Conservation (phyloP, 345 rosid genomes). For the Salix suchowensis region DNA sequence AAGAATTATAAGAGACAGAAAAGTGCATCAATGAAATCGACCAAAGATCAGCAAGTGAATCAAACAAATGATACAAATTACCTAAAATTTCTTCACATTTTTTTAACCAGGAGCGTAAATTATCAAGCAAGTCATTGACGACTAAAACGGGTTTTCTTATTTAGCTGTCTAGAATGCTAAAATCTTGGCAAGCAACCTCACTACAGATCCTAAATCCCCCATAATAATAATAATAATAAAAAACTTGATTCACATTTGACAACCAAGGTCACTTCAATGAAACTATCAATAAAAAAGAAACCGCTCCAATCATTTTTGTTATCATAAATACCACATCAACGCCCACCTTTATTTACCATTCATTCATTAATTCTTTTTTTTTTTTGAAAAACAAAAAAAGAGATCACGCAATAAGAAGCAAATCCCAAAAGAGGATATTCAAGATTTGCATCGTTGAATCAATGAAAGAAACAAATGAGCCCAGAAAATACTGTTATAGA, state of each 20-base stretch:
- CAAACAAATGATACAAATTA: slow-evolving; percentile 11
- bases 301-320: neutral
- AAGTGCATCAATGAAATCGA: slow-evolving; percentile 30
- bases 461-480: neutral
- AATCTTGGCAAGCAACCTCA: neutral
- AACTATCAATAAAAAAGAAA: neutral
- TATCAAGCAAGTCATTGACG: slow-evolving; percentile 12
- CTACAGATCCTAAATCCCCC: neutral
- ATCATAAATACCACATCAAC: neutral
- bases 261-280: neutral
- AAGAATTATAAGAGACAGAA: slow-evolving; percentile 12
- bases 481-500: neutral
- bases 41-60: slow-evolving; percentile 10
- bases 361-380: neutral
- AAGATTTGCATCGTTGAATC: neutral
- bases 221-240: neutral
- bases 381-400: neutral
- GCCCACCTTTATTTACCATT: neutral
- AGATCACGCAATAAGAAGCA: neutral
- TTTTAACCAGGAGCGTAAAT: neutral
- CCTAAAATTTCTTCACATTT: slow-evolving; percentile 11
- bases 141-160: slow-evolving; percentile 1
- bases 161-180: neutral
- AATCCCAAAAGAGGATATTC: neutral
- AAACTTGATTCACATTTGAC: neutral